These are phyloP conservation scores for Xylariaceae sp. DNA, from an alignment of 2,329 filamentous ascomycete species.

Conservation along the genomic window DNA sequence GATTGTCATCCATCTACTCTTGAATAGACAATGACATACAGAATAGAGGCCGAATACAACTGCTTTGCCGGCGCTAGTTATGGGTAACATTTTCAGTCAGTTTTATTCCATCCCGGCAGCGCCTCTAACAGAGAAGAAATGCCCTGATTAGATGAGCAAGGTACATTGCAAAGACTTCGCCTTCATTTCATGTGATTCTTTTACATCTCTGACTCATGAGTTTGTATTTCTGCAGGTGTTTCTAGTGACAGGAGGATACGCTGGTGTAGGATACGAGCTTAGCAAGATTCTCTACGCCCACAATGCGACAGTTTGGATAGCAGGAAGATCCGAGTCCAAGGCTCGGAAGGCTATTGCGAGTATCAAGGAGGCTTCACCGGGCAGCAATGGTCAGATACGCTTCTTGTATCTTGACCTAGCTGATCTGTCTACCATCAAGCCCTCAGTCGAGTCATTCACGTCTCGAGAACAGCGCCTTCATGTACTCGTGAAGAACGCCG, in stretches of 20 bases:
- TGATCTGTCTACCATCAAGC: conserved; percentile 1
- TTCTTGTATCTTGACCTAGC: conserved; percentile 2
- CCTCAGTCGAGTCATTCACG: conserved; percentile 4
- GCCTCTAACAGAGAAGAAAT: conserved; percentile 20
- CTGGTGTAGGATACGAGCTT: conserved; percentile 45
- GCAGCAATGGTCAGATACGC: background rate
- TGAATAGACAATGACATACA: no score
- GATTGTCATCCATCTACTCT: no score
- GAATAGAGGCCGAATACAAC: no score
- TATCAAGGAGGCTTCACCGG: conserved; percentile 13
- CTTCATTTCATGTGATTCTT: background rate
- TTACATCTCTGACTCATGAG: background rate
- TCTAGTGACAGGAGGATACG: conserved; percentile 43
- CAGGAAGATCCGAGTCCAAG: conserved; percentile 35
- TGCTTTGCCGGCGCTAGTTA: no score
- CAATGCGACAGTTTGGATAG: conserved; percentile 50
- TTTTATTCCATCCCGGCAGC: conserved; percentile 16
- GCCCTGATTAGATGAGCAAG: conserved; percentile 19
- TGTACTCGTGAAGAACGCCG: conserved; percentile 25
- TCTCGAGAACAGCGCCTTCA: conserved; percentile 7
- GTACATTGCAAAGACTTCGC: conserved; percentile 12
- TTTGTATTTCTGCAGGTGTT: conserved; percentile 24
- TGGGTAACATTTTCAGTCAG: conserved; percentile 23
- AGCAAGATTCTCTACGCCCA: conserved; percentile 46
- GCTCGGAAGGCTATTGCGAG: conserved; percentile 28